Percentiles rank a stretch among this genome's conserved stretches.
Conservation (phyloP, 352 stramenopile genomes). For the Phytopythium cucurbitacearum region DNA sequence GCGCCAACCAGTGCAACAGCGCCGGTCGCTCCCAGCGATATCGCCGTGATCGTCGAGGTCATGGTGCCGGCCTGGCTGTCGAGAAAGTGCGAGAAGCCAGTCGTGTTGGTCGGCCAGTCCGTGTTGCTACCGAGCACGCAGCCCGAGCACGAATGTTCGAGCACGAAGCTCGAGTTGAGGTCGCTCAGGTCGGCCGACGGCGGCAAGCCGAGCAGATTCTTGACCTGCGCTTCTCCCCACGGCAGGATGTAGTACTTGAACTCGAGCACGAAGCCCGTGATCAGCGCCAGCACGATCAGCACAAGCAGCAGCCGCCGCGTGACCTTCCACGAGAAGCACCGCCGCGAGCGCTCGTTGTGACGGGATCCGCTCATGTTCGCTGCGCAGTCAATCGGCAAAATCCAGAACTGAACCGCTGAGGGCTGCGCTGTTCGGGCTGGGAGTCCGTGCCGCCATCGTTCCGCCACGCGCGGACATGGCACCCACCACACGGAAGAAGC, state of each 20-base stretch:
- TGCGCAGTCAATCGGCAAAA: background rate
- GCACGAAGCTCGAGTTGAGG: constrained; percentile 42
- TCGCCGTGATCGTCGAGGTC: constrained; percentile 62
- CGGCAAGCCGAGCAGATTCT: constrained; percentile 35
- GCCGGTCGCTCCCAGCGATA: constrained; percentile 33
- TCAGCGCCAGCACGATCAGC: constrained; percentile 41
- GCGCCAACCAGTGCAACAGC: constrained; percentile 37
- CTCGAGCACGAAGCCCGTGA: constrained; percentile 46
- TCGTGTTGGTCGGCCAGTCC: constrained; percentile 77
- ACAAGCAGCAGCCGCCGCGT: constrained; percentile 63
- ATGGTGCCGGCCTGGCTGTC: constrained; percentile 64
- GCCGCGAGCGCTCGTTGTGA: background rate
- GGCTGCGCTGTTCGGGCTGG: too few relatives aligned
- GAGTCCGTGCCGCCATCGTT: too few relatives aligned
- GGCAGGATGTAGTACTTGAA: constrained; percentile 74
- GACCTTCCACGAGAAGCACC: constrained; percentile 70
- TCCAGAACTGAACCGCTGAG: background rate
- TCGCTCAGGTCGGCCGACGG: constrained; percentile 38
- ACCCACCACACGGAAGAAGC: too few relatives aligned
- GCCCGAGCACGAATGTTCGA: constrained; percentile 74
- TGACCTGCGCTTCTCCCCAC: constrained; percentile 75
- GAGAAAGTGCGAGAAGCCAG: constrained; percentile 60
- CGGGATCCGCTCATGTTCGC: background rate
- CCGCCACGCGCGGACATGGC: too few relatives aligned
- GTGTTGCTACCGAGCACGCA: constrained; percentile 82